phyloP scores from a whole-genome alignment of 129 eudicot genomes.

The Lactuca saligna region DNA sequence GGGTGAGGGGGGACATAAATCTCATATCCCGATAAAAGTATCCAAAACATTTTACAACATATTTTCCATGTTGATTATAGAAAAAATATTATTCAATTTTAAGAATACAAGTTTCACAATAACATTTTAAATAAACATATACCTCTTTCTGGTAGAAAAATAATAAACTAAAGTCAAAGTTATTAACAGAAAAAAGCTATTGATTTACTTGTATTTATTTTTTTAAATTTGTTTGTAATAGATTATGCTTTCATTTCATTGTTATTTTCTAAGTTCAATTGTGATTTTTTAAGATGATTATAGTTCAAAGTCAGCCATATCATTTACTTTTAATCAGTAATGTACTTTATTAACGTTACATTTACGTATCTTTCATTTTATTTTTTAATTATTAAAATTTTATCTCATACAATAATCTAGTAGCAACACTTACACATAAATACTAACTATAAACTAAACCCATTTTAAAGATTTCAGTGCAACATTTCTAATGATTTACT shows the following conservation, averaged over 20 bases:
- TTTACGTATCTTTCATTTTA: background rate
- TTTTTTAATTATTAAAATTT: too few relatives aligned
- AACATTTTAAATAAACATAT: too few relatives aligned
- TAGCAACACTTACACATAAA: background rate
- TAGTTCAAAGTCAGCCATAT: background rate
- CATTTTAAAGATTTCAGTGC: background rate
- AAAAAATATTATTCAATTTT: background rate
- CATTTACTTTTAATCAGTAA: background rate
- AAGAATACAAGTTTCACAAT: background rate
- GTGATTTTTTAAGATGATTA: background rate
- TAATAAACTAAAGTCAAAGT: too few relatives aligned
- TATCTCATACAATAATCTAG: background rate
- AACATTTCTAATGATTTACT: too few relatives aligned
- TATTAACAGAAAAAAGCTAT: too few relatives aligned
- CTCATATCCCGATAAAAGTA: slow-evolving; percentile 28
- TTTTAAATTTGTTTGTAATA: too few relatives aligned
- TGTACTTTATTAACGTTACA: background rate
- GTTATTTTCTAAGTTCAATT: background rate
- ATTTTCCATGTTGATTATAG: background rate
- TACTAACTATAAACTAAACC: background rate
- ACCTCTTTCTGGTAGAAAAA: too few relatives aligned
- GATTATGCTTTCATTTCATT: background rate
- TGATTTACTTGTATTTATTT: too few relatives aligned
- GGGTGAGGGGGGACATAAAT: slow-evolving; percentile 21
- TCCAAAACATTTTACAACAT: background rate